Evolutionary conservation across 2,329 filamentous ascomycete genomes (phyloP), one percentile per base, ranked within the genome.

Genomic region (Akanthomyces muscarius): DNA sequence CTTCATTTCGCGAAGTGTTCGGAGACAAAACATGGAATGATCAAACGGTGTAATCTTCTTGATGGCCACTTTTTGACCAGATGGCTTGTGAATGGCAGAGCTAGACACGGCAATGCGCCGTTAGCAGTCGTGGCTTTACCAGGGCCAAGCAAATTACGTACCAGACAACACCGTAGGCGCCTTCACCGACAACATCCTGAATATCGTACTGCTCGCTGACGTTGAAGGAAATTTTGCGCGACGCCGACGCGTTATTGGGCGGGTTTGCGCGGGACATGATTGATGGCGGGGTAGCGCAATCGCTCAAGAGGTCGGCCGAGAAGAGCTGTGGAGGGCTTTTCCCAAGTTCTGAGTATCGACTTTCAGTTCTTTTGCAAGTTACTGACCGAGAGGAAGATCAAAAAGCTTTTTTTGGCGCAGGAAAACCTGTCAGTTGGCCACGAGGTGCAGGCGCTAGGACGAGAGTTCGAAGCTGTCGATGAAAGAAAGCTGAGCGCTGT

Each of bases 21-120:
- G 86, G 72, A 99, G 81, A 76, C 94, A 97, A 83, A 97, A 97
- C 93, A 97, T 97, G 75, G 92, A 97, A 77, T 98, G 95, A 73
- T 99, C 95, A 78, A 99, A 99, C 6, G 95, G 95, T 0, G 93
- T 98, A 72, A 99, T 99, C 86, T 99, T 99, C 85, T 99, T 99
- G 83, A 99, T 99, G 65, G 95, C 95, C 65, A 99, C 95, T 80
- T 98, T 98, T 79, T 99, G 95, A 66, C 92, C 89, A 0, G 95
- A 98, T 25, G 95, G 95, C 81, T 98, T 98, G 83, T 99, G 95
- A 69, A 98, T 88, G 63, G 95, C 95, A 65, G 95, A 99, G 81
- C 92, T 97, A 70, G 66, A 56, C 18, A 44, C 13, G 51, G 47
- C n/a, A 14, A 59, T 44, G 41, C 51, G 10, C 10, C 5, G 53